Evolutionary conservation across 176 grass and related monocot species (phyloP).

Genomic region (Hordeum marinum): DNA sequence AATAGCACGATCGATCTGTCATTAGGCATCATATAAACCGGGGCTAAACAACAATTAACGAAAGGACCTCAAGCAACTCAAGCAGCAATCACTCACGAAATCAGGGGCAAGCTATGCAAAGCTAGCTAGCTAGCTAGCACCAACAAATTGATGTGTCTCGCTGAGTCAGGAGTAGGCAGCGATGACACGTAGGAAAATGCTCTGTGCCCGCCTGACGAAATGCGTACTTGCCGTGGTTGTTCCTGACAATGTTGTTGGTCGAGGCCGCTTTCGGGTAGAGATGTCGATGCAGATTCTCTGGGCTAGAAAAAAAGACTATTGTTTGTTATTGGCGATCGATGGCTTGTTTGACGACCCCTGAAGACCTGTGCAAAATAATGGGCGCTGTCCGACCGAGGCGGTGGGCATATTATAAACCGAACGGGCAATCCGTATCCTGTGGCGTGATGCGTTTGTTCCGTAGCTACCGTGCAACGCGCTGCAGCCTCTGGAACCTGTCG

Average conservation of each 20-base stretch:
- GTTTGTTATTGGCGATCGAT: neutral
- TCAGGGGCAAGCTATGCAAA: neutral
- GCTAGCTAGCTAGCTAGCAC: neutral
- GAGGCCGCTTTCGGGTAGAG: slow-evolving; percentile 27
- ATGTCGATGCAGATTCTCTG: slow-evolving; percentile 49
- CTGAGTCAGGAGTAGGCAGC: neutral
- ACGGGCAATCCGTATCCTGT: neutral
- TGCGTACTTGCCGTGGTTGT: slow-evolving; percentile 13
- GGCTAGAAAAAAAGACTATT: neutral
- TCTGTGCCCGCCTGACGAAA: slow-evolving; percentile 15
- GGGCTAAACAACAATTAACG: neutral
- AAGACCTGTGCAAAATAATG: slow-evolving; percentile 31
- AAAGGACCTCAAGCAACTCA: neutral
- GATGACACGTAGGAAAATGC: neutral
- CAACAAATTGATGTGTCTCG: neutral
- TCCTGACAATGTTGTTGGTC: neutral
- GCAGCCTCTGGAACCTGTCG: slow-evolving; percentile 15
- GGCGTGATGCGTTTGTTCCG: slow-evolving; percentile 23
- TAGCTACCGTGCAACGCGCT: slow-evolving; percentile 31
- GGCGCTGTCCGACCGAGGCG: neutral
- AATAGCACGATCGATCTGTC: neutral
- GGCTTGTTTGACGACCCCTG: slow-evolving; percentile 32
- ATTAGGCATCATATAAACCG: neutral
- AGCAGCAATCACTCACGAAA: slow-evolving; percentile 3
- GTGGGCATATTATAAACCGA: too few relatives aligned